Evolutionary conservation across 495 filamentous ascomycete species (phyloP), one percentile per base, ranked within the genome.

Genomic region (Aspergillus nanangensis): DNA sequence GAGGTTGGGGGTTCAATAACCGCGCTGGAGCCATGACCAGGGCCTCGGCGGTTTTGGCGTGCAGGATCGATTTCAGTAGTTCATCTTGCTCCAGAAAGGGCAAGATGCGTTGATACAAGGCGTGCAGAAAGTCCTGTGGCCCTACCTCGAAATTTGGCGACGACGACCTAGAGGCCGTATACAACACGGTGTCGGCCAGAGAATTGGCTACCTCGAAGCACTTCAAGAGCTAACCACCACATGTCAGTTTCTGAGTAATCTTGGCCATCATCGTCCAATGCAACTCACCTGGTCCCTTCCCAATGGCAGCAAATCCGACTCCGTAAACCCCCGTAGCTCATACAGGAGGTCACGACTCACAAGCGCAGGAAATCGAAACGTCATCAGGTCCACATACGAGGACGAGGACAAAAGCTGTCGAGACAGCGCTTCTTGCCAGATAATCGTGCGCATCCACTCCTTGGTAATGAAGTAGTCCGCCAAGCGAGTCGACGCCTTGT

Each of bases 401-500:
- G 63, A 56, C 3, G 77, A 77, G 3, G 78, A 82, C 8, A 83
- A 63, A 27, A 71, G 67, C 1, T 74, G 71, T 32, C 74, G 67
- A 11, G 70, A 61, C 13, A 74, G 59, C 9, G 72, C 72, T n/a
- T 90, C 60, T 50, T 89, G 85, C 88, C 87, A 91, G 2, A 85
- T 76, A 60, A 84, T 83, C 4, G 81, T 85, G 49, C 86, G 79
- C 39, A 91, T 77, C 87, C 87, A 93, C 53, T 86, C 58, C 37
- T 56, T 56, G 0, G 63, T 66, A 22, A 64, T 61, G 15, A 55
- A 55, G 27, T 53, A 62, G 36, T 66, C 63, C 32, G 61, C 63
- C 15, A 57, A 45, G 23, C 61, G 47, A 11, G 58, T 53, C 1
- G 56, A 53, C 2, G 53, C 31, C 3, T 41, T 36, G 25, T 52